Base-by-base conservation (phyloP, 177 flowering plant species). In the Vitis hybrid region DNA sequence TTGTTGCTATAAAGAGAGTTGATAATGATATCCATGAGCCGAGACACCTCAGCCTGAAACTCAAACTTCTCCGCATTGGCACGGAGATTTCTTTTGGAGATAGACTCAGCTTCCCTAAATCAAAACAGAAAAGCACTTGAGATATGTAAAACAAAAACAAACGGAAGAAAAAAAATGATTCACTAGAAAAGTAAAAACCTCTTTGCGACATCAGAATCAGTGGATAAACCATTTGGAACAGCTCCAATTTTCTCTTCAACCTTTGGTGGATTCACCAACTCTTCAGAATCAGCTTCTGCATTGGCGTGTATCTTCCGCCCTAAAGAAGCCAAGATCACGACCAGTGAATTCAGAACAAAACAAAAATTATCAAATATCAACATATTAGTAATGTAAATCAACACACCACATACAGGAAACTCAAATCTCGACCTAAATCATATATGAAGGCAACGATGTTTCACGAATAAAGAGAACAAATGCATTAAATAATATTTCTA, bases 11-110 rank as follows among this genome's bases (percentile, higher is more conserved):
- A 95, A 12, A 95, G 90, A 58, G 99, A 93, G 84, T 95, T 93
- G 80, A 95, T 92, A 59, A 95, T 75, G 40, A 93, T 93, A 74
- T 93, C 97, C 98, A 95, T 93, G 70, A 95, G 93, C 83, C 98
- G 83, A 61, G 98, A 93, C 67, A 95, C 97, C 78, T 95, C 99
- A 15, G 99, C 99, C 79, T 95, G 99, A 82, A 95, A 95, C 82
- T 91, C 91, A 70, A 95, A 95, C 81, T 91, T 93, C 93, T 95
- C 93, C 73, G 92, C 99, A 68, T 64, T 87, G 74, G 76, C 78
- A 32, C 99, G 93, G 62, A 95, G 85, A 11, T 89, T 71, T 69
- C 72, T 90, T 81, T 73, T 85, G 2, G 99, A 93, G 62, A 95
- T 95, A 3, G 97, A 95, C 68, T 95, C 99, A 62, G 97, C 78